Percentiles rank a stretch among this genome's conserved stretches.
phyloP scores from a whole-genome alignment of 306 rosid species.

The Acacia melanoxylon region DNA sequence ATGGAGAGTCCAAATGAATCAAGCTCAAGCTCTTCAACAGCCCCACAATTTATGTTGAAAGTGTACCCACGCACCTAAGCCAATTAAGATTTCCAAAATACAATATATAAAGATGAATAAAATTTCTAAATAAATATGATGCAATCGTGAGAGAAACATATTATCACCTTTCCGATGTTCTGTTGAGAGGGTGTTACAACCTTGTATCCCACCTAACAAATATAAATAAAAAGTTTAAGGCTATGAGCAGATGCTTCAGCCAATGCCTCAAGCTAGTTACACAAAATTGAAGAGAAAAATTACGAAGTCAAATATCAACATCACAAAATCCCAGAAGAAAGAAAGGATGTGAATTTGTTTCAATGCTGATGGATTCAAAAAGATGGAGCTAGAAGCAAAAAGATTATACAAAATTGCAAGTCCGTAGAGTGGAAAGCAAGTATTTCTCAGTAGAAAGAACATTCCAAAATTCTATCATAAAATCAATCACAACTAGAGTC shows the following conservation, averaged over 20 bases:
- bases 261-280: not conserved
- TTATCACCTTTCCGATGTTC: constrained; percentile 75
- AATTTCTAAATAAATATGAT: not conserved
- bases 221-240: constrained; percentile 23
- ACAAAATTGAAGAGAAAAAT: not conserved
- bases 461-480: not conserved
- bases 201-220: constrained; percentile 89
- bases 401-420: not conserved
- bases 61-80: constrained; percentile 84
- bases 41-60: constrained; percentile 85
- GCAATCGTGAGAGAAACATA: constrained; percentile 8
- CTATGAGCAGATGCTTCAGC: not conserved
- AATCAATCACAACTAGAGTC: not conserved
- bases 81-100: constrained; percentile 25
- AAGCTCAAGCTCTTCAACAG: constrained; percentile 81
- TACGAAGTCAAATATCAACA: constrained; percentile 15
- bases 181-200: constrained; percentile 84
- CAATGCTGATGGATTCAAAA: not conserved
- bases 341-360: not conserved
- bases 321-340: not conserved
- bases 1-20: constrained; percentile 91
- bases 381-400: not conserved
- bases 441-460: not conserved
- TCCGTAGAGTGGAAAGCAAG: not conserved
- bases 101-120: constrained; percentile 12